phyloP scores from a whole-genome alignment of 73 alveolate species.

The Blepharisma stoltei region DNA sequence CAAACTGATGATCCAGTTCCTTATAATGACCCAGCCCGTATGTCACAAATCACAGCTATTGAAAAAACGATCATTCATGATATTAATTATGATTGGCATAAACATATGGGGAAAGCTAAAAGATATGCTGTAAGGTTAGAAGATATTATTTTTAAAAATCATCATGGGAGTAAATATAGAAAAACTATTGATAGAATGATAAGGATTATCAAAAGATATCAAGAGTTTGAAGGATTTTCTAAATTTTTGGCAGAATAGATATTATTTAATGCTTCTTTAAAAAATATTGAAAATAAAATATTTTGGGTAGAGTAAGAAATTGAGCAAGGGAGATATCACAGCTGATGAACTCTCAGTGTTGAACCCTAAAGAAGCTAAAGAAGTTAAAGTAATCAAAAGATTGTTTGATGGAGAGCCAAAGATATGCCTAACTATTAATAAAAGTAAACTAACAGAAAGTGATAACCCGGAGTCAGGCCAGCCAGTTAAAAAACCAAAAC shows the following conservation, averaged over 20 bases:
- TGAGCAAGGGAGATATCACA: conserved; percentile 5
- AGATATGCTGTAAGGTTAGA: conserved; percentile 2
- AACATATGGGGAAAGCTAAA: not conserved
- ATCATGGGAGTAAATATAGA: conserved; percentile 4
- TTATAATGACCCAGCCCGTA: not conserved
- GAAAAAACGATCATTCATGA: not conserved
- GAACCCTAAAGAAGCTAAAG: not conserved
- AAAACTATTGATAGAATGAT: not conserved
- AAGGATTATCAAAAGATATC: not conserved
- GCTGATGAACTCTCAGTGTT: not conserved
- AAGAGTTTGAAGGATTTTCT: conserved; percentile 16
- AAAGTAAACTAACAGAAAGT: not conserved
- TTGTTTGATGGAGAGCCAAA: conserved; percentile 26
- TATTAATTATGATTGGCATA: not conserved
- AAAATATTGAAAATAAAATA: no score
- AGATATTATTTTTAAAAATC: conserved; percentile 1
- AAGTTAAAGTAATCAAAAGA: conserved; percentile 17
- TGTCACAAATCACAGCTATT: not conserved
- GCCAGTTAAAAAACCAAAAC: not conserved
- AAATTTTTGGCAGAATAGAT: no score
- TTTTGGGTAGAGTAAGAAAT: no score
- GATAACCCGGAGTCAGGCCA: not conserved
- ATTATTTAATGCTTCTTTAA: no score
- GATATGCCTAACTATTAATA: not conserved
- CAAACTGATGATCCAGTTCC: not conserved